Evolutionary conservation across 2,329 filamentous ascomycete species (phyloP).

Genomic region (Aureobasidium mangrovei): DNA sequence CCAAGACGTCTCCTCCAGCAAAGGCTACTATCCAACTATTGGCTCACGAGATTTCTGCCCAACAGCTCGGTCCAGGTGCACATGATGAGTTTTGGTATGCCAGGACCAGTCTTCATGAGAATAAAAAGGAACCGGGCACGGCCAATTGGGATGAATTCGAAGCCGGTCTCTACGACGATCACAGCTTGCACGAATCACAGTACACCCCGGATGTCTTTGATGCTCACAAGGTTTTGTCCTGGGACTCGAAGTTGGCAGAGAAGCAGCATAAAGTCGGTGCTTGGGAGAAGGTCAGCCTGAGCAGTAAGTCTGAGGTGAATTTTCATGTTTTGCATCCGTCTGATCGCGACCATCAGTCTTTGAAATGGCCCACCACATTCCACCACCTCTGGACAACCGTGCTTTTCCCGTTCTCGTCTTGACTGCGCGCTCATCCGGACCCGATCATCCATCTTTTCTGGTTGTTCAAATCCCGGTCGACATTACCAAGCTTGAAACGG

Average conservation of each 20-base stretch:
- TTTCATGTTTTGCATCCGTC: background rate
- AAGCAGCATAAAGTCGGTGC: constrained; percentile 19
- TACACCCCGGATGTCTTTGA: constrained; percentile 51
- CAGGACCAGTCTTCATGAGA: constrained; percentile 53
- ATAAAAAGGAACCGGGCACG: constrained; percentile 43
- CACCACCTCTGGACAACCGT: constrained; percentile 51
- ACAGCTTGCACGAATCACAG: constrained; percentile 47
- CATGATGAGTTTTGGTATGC: constrained; percentile 53
- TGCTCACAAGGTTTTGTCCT: constrained; percentile 36
- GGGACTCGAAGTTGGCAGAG: constrained; percentile 30
- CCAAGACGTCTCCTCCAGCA: constrained; percentile 43
- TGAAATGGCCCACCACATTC: constrained; percentile 59
- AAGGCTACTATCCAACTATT: constrained; percentile 46
- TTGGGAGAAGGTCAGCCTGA: constrained; percentile 31
- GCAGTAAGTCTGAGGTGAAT: constrained; percentile 22
- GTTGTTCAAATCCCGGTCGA: constrained; percentile 33
- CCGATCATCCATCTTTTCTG: constrained; percentile 21
- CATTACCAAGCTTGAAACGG: constrained; percentile 25
- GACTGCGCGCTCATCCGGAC: constrained; percentile 31
- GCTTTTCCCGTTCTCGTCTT: constrained; percentile 60
- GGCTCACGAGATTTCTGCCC: constrained; percentile 41
- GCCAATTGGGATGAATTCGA: constrained; percentile 58
- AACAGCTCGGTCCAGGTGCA: constrained; percentile 31
- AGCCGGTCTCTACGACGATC: constrained; percentile 48
- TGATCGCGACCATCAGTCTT: constrained; percentile 34